Conservation (phyloP, 139 green algal species). For the Nannochloris sp. region DNA sequence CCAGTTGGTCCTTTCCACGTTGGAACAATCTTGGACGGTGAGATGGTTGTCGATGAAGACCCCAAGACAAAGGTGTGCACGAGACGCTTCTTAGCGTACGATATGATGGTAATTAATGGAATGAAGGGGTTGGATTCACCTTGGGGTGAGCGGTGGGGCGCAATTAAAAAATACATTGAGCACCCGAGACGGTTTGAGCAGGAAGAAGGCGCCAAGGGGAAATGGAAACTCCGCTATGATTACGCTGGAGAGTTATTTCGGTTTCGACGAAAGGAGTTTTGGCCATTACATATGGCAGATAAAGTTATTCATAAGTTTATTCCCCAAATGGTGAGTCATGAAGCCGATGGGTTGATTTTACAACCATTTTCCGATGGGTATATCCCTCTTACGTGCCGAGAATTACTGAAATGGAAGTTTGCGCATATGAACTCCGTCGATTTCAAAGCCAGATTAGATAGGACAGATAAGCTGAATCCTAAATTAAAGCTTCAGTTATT, state of each 20-base stretch:
- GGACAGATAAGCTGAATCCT: background rate
- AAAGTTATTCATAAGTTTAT: slow-evolving; percentile 74
- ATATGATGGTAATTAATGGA: slow-evolving; percentile 69
- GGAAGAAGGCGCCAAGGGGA: slow-evolving; percentile 22
- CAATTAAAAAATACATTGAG: slow-evolving; percentile 44
- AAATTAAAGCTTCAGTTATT: slow-evolving; percentile 20
- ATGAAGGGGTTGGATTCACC: slow-evolving; percentile 30
- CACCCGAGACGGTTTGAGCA: slow-evolving; percentile 44
- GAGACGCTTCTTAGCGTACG: slow-evolving; percentile 80
- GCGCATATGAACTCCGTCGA: slow-evolving; percentile 92
- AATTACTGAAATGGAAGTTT: slow-evolving; percentile 98
- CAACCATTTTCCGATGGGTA: slow-evolving; percentile 70
- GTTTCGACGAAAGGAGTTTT: slow-evolving; percentile 87
- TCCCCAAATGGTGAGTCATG: slow-evolving; percentile 63
- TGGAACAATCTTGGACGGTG: slow-evolving; percentile 86
- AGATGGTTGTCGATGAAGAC: slow-evolving; percentile 92
- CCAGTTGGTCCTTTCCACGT: slow-evolving; percentile 4
- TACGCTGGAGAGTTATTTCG: slow-evolving; percentile 55
- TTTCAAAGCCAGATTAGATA: slow-evolving; percentile 57
- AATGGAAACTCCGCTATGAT: slow-evolving; percentile 16
- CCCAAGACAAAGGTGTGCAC: slow-evolving; percentile 21
- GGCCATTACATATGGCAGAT: slow-evolving; percentile 39
- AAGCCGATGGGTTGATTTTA: slow-evolving; percentile 93
- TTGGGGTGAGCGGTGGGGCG: slow-evolving; percentile 47
- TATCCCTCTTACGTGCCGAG: slow-evolving; percentile 65